Evolutionary conservation across 192 early-diverging fungal genomes (phyloP).

Genomic region (Linnemannia exigua): DNA sequence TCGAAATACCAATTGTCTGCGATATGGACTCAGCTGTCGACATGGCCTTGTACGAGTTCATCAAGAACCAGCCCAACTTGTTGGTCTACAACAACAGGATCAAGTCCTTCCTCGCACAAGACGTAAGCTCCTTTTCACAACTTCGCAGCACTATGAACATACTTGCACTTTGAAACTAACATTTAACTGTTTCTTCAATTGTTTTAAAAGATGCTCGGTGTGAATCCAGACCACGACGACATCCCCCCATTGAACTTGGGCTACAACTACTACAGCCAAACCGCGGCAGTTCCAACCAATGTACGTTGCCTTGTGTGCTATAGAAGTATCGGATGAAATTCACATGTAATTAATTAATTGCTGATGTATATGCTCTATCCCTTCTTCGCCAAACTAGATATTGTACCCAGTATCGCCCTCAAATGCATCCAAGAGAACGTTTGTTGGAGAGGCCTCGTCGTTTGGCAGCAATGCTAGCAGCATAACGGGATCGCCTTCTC

Average conservation of each 20-base stretch:
- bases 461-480: background rate
- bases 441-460: constrained; percentile 6
- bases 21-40: constrained; percentile 42
- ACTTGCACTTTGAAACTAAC: background rate
- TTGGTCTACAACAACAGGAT: constrained; percentile 55
- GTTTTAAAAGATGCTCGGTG: constrained; percentile 38
- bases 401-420: constrained; percentile 14
- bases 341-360: background rate
- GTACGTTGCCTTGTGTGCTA: constrained; percentile 14
- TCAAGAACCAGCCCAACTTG: constrained; percentile 51
- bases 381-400: background rate
- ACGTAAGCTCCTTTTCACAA: constrained; percentile 20
- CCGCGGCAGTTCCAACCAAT: constrained; percentile 2
- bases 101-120: constrained; percentile 53
- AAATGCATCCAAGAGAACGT: constrained; percentile 16
- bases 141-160: background rate
- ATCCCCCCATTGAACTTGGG: background rate
- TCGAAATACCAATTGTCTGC: constrained; percentile 55
- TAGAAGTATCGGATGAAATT: background rate
- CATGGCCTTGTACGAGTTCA: constrained; percentile 46
- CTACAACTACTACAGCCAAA: background rate
- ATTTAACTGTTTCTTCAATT: background rate
- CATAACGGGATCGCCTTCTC: constrained; percentile 13
- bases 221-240: constrained; percentile 33
- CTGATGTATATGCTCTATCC: background rate